phyloP scores from a whole-genome alignment of 2,329 filamentous ascomycete genomes.

The Cytospora leucostoma region DNA sequence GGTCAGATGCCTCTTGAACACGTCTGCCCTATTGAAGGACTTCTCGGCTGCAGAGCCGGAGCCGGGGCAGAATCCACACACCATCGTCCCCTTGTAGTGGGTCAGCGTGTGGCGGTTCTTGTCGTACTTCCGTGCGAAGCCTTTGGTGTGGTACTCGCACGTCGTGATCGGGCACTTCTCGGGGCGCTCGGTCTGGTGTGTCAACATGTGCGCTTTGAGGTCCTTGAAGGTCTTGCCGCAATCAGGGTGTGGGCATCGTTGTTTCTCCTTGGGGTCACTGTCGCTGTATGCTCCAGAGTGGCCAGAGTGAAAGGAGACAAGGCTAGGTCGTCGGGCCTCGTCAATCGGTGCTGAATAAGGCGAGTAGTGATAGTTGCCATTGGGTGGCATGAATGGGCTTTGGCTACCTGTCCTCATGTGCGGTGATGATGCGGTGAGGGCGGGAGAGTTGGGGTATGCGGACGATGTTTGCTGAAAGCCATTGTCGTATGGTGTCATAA shows the following conservation, averaged over 20 bases:
- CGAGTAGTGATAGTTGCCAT: constrained; percentile 49
- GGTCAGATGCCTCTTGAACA: constrained; percentile 92
- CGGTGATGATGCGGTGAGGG: constrained; percentile 56
- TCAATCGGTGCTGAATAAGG: constrained; percentile 52
- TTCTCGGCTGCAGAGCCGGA: constrained; percentile 88
- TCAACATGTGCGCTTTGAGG: constrained; percentile 91
- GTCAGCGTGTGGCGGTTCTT: constrained; percentile 93
- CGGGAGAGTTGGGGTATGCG: constrained; percentile 62
- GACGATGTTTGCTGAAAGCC: constrained; percentile 50
- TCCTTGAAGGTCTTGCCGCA: constrained; percentile 89
- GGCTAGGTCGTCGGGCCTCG: constrained; percentile 62
- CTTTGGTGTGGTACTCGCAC: constrained; percentile 90
- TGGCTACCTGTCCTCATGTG: constrained; percentile 58
- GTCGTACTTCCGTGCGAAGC: constrained; percentile 93
- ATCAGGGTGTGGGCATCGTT: constrained; percentile 77
- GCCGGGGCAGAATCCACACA: constrained; percentile 90
- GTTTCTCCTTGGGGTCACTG: constrained; percentile 66
- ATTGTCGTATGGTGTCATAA: constrained; percentile 54
- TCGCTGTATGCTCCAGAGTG: constrained; percentile 61
- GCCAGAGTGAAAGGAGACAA: constrained; percentile 69
- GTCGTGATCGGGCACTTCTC: constrained; percentile 93
- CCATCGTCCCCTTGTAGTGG: constrained; percentile 97
- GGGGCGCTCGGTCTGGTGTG: constrained; percentile 84
- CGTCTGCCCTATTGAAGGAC: constrained; percentile 92
- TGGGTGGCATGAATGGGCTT: constrained; percentile 61